Evolutionary conservation across 176 grass and related monocot genomes (phyloP).

Genomic region (Hsuehochloa calcarea): DNA sequence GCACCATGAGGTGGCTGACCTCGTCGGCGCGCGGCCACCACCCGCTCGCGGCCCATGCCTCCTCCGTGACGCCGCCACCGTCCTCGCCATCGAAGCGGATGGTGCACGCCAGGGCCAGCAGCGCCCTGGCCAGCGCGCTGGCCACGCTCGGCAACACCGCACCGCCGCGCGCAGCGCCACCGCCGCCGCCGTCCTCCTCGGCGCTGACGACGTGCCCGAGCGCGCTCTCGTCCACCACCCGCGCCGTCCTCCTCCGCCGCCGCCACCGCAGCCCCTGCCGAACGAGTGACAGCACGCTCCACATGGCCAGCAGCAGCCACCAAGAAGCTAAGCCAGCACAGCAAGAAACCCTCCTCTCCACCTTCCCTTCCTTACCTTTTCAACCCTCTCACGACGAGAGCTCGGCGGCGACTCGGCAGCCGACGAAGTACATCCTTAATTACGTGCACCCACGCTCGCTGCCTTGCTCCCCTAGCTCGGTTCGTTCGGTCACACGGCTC

Average conservation of each 20-base stretch:
- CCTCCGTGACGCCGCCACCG: constrained; percentile 28
- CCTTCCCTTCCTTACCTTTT: background rate
- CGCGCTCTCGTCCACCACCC: constrained; percentile 58
- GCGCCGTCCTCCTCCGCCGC: constrained; percentile 33
- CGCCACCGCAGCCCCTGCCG: constrained; percentile 43
- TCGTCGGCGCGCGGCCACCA: constrained; percentile 59
- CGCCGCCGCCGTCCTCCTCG: background rate
- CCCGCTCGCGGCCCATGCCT: constrained; percentile 43
- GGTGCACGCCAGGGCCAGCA: constrained; percentile 52
- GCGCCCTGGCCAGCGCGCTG: constrained; percentile 38
- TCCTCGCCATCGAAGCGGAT: constrained; percentile 48
- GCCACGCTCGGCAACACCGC: constrained; percentile 12
- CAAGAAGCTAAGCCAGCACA: background rate
- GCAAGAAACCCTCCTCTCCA: background rate
- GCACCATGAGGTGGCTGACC: constrained; percentile 69
- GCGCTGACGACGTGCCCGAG: background rate
- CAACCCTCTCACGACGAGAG: constrained; percentile 1
- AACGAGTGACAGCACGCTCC: constrained; percentile 37
- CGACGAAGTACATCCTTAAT: background rate
- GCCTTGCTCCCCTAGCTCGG: background rate
- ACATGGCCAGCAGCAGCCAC: constrained; percentile 8
- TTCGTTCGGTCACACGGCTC: constrained; percentile 14
- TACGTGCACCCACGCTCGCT: constrained; percentile 22
- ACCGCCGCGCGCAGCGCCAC: background rate
- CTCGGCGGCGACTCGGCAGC: constrained; percentile 19